Evolutionary conservation across 108 stramenopile genomes (phyloP), one percentile per base, ranked within the genome.

Genomic region (Fistulifera solaris): DNA sequence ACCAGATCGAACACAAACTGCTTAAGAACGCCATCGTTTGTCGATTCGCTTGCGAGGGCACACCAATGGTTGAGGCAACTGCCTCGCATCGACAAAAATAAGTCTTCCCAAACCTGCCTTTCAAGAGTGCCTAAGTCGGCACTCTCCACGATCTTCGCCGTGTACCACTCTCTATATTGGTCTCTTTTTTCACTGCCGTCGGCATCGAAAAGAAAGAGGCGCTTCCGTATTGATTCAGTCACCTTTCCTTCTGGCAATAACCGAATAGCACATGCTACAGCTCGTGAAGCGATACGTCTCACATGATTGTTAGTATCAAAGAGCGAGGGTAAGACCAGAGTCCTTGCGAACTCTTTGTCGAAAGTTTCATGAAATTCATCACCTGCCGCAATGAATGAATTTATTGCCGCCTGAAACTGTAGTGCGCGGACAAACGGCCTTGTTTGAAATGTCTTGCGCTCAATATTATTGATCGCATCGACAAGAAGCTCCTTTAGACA

Each of bases 1-100:
- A 80, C 38, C 11, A 84, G 61, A 19, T 80, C 74, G 59, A 78
- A 70, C 14, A 88, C 43, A 41, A 72, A 61, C 13, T 66, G 62
- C 26, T 40, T 66, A 21, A 68, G 67, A 21, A 54, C 23, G 14
- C 21, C 11, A 51, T 48, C 48, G 35, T 72, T 64, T 22, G 58
- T 38, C 11, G 66, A 53, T 27, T 68, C 54, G 7, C 71, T 75
- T 52, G 80, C 81, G 25, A 87, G 71, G 10, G 80, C 40, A n/a
- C 72, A 67, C 38, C 56, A 66, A 50, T 65, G 76, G 31, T 65
- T 47, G 42, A 83, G 61, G 17, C 73, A 63, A 48, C 70, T 67
- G n/a, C 53, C 66, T 48, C 81, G 73, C 54, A 78, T 60, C 11
- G 71, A 71, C 25, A 63, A 50, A 18, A 60, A 50, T 15, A 66